Evolutionary conservation across 2,329 filamentous ascomycete species (phyloP), one percentile per base, ranked within the genome.

Genomic region (Alternaria sp.): DNA sequence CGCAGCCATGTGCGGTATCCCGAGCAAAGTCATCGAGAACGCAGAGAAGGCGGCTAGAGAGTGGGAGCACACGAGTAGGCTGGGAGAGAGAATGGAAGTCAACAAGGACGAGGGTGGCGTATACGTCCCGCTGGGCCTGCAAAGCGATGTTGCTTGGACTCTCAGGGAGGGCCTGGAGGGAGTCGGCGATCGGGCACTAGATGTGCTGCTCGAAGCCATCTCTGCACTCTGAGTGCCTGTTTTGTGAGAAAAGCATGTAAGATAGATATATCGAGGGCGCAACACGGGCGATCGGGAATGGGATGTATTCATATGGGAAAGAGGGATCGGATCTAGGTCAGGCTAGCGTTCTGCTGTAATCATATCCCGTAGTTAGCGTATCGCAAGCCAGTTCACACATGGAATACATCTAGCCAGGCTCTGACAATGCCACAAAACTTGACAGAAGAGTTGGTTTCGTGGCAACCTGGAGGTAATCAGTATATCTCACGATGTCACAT

Each of bases 1-100:
- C 77, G 96, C 96, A 1, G 91, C 93, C 63, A 99, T 99, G 96
- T 99, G 96, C 73, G 96, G 96, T 1, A 98, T 99, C 67, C 89
- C 93, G 0, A 84, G 85, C 47, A 90, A 90, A 59, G 89, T 99
- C 15, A 93, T 99, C 65, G 90, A 94, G 75, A 84, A 91, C 21
- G 96, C 96, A 0, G 96, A 99, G 80, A 88, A 90, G 21, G 96
- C 96, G 6, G 96, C 96, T 2, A 89, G 86, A 70, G 92, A 93
- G 73, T 98, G 96, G 93, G 96, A 99, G 82, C 93, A 97, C 79
- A 98, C 96, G 0, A 95, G 92, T 70, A 86, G 93, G 19, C 85
- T 98, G 66, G 96, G 93, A 80, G 93, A 97, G 79, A 94, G 91
- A 62, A 83, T 97, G 63, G 93, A 97, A 72, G 89, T 89, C 71